phyloP scores from a whole-genome alignment of 495 filamentous ascomycete genomes.

The Trichoderma orchidacearum region DNA sequence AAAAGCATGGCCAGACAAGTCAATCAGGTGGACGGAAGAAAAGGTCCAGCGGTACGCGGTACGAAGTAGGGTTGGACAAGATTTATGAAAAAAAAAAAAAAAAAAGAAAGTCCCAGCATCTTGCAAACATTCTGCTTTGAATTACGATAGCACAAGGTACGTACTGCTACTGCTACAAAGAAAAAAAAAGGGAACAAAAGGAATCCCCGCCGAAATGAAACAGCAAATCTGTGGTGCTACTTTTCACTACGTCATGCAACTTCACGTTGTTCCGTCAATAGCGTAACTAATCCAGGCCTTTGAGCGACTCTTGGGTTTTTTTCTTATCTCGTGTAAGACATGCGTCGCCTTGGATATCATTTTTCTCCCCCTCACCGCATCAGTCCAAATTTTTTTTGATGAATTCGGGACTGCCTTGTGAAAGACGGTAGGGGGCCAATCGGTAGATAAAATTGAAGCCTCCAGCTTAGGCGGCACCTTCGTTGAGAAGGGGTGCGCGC shows the following conservation, averaged over 20 bases:
- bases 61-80: no score
- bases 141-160: neutral
- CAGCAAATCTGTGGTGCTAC: neutral
- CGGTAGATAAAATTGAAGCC: neutral
- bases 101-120: no score
- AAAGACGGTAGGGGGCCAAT: no score
- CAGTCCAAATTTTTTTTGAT: neutral
- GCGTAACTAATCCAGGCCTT: neutral
- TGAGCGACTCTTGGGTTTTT: neutral
- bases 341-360: neutral
- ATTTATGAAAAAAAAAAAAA: no score
- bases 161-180: neutral
- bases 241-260: neutral
- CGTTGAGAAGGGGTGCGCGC: conserved; percentile 33
- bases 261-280: no score
- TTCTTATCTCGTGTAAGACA: neutral
- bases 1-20: neutral
- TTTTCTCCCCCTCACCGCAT: neutral
- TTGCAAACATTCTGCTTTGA: no score
- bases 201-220: neutral
- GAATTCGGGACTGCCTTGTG: no score
- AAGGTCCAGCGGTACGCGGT: no score
- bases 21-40: neutral
- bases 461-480: conserved; percentile 8
- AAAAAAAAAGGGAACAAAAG: neutral